phyloP scores from a whole-genome alignment of 2,329 filamentous ascomycete genomes.

The Cordyceps pruinosa region DNA sequence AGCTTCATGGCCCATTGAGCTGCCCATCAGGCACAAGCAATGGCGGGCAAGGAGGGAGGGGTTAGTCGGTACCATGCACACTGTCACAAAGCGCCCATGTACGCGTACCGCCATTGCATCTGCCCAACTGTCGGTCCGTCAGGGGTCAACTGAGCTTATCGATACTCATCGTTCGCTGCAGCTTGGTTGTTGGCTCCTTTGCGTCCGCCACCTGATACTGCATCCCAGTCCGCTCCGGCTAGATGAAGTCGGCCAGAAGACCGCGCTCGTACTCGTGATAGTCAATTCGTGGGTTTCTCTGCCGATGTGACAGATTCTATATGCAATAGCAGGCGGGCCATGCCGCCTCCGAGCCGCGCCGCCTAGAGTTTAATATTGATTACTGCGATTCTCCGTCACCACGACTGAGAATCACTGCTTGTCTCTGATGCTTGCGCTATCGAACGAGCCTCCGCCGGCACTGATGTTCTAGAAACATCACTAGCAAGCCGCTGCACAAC shows the following conservation, averaged over 20 bases:
- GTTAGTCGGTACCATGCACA: too few species aligned
- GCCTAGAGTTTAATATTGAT: background rate
- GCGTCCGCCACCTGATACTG: background rate
- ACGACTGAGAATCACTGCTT: background rate
- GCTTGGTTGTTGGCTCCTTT: background rate
- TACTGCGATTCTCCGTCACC: background rate
- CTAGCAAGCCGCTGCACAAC: slow-evolving; percentile 2
- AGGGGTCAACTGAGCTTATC: background rate
- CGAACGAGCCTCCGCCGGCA: background rate
- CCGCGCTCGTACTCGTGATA: background rate
- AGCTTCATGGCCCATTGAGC: background rate
- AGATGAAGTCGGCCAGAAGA: too few species aligned
- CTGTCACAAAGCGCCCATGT: too few species aligned
- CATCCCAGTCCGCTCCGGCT: background rate
- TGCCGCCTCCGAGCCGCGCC: background rate
- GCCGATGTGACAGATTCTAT: background rate
- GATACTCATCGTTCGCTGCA: background rate
- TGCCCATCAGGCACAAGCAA: background rate
- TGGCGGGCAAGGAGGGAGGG: too few species aligned
- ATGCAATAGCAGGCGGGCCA: background rate
- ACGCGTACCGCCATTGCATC: too few species aligned
- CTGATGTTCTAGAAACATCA: slow-evolving; percentile 1
- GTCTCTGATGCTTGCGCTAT: background rate
- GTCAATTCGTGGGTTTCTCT: background rate
- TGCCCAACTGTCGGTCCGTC: slow-evolving; percentile 1